A percentile compares a stretch with the other conserved stretches of the same genome.
Evolutionary conservation across 1,139 yeast species (phyloP).

Genomic region (Candida gigantensis): DNA sequence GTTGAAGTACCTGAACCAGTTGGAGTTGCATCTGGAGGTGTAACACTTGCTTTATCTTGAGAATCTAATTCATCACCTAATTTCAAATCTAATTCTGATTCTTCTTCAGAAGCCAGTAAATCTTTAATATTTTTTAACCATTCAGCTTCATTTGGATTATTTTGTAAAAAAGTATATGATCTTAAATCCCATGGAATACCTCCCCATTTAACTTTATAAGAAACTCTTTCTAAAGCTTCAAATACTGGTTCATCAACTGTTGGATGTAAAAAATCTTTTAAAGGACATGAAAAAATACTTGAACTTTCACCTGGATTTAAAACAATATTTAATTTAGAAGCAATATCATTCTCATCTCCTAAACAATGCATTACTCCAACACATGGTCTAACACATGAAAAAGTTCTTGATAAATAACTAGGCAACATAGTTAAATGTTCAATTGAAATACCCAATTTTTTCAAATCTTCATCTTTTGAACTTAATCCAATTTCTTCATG

Average conservation of each 20-base stretch:
- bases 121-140: constrained; percentile 67
- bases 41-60: constrained; percentile 16
- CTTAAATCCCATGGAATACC: constrained; percentile 67
- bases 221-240: constrained; percentile 49
- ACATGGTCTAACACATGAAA: constrained; percentile 80
- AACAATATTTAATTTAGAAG: constrained; percentile 35
- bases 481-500: constrained; percentile 83
- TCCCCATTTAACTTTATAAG: constrained; percentile 59
- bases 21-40: constrained; percentile 16
- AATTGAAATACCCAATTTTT: constrained; percentile 52
- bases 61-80: constrained; percentile 16
- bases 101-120: constrained; percentile 55
- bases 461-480: constrained; percentile 41
- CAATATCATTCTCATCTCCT: constrained; percentile 21
- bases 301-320: constrained; percentile 76
- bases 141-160: constrained; percentile 52
- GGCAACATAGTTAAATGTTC: constrained; percentile 67
- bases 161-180: constrained; percentile 60
- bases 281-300: constrained; percentile 67
- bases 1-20: constrained; percentile 8
- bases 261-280: constrained; percentile 58
- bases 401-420: constrained; percentile 73
- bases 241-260: constrained; percentile 23
- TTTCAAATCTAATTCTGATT: constrained; percentile 21
- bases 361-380: constrained; percentile 56